Conservation (phyloP, 2,329 filamentous ascomycete species). For the Hawksworthiomyces lignivorus region DNA sequence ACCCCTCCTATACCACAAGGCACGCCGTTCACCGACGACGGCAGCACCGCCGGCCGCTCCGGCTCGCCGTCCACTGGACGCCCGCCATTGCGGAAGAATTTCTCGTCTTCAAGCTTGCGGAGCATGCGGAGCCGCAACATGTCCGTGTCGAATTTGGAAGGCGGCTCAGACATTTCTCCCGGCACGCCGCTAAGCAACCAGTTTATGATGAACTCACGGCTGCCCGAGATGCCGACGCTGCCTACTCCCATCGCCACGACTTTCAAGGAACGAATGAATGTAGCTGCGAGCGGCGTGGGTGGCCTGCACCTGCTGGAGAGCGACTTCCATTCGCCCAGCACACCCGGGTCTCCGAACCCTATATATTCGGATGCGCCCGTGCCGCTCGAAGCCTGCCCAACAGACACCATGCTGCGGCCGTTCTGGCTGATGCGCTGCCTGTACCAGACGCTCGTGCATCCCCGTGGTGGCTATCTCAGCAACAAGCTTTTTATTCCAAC, state of each 20-base stretch:
- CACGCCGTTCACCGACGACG: constrained; percentile 20
- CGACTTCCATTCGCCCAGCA: constrained; percentile 62
- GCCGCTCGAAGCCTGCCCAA: constrained; percentile 84
- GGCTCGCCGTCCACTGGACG: constrained; percentile 45
- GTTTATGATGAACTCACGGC: constrained; percentile 45
- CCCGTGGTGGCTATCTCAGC: constrained; percentile 84
- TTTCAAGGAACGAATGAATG: constrained; percentile 49
- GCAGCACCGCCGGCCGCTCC: constrained; percentile 25
- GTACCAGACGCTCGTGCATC: constrained; percentile 86
- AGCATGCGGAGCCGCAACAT: constrained; percentile 69
- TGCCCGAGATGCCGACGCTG: constrained; percentile 52
- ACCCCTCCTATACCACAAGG: constrained; percentile 27
- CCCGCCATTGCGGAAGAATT: constrained; percentile 54
- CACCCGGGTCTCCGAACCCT: constrained; percentile 55
- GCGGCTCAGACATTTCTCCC: constrained; percentile 60
- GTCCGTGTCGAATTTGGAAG: constrained; percentile 55
- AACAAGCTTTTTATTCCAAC: constrained; percentile 86
- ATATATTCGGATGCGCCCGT: constrained; percentile 59
- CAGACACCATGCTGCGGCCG: constrained; percentile 79
- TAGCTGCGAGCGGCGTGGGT: constrained; percentile 49
- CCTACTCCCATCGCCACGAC: constrained; percentile 60
- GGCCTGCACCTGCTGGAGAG: constrained; percentile 79
- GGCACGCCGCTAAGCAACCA: constrained; percentile 66
- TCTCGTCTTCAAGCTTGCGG: constrained; percentile 61
- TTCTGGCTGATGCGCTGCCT: constrained; percentile 97